Conservation (phyloP, 2,329 filamentous ascomycete species). For the Ophiostoma montium region DNA sequence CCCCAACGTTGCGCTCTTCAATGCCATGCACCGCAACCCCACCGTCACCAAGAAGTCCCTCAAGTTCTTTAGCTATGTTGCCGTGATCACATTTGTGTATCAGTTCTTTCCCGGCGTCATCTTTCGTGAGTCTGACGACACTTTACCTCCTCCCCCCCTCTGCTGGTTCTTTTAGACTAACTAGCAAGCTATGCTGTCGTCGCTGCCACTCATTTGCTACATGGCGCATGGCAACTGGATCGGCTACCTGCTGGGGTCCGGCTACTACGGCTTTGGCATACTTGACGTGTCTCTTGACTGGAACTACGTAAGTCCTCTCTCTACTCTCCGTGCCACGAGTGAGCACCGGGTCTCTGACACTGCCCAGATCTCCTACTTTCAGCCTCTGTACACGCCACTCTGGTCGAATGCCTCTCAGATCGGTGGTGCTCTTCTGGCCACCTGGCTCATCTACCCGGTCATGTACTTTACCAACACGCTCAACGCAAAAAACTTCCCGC, state of each 20-base stretch:
- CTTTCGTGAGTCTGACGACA: constrained; percentile 13
- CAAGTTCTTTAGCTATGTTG: constrained; percentile 17
- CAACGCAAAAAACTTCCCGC: constrained; percentile 26
- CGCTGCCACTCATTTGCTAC: constrained; percentile 18
- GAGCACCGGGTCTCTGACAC: too few relatives aligned
- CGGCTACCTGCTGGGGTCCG: constrained; percentile 20
- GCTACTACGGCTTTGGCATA: constrained; percentile 31
- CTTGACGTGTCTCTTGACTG: constrained; percentile 28
- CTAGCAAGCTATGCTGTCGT: constrained; percentile 9
- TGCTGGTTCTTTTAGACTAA: neutral
- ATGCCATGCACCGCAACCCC: constrained; percentile 20
- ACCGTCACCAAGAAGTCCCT: constrained; percentile 17
- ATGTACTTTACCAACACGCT: constrained; percentile 29
- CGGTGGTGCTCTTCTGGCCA: constrained; percentile 20
- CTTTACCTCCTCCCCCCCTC: constrained; percentile 11
- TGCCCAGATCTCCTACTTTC: constrained; percentile 19
- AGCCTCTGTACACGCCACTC: constrained; percentile 21
- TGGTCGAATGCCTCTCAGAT: constrained; percentile 24
- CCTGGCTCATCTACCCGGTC: constrained; percentile 24
- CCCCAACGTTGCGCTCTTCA: constrained; percentile 19
- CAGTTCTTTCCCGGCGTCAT: constrained; percentile 21
- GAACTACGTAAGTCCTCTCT: constrained; percentile 20
- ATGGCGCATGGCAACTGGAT: constrained; percentile 20
- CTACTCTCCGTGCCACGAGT: too few relatives aligned
- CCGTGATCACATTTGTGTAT: constrained; percentile 17